Evolutionary conservation across 176 grass and related monocot species (phyloP), one percentile per base, ranked within the genome.

Genomic region (Chloris gayana): DNA sequence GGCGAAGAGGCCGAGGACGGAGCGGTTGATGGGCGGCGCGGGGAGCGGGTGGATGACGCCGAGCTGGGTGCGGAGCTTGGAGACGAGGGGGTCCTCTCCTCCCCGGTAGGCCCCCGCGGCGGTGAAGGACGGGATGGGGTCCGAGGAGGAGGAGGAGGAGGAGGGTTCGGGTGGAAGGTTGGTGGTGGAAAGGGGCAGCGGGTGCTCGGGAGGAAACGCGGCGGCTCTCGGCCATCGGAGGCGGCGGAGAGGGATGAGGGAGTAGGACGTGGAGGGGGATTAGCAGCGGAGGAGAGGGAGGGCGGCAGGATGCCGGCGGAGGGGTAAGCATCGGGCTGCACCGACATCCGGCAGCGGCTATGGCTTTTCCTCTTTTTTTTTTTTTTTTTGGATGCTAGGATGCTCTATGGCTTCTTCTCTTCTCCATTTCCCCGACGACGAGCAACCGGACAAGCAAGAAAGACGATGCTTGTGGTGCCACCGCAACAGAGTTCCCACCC

Each of bases 1-100:
- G 10, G 93, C 92, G 63, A 98, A 95, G 75, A 98, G 91, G 42
- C 86, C 92, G 18, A 93, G 51, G 22, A 93, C 88, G 81, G 87
- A 83, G 61, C 86, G 86, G 63, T 69, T 94, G 68, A 91, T 4
- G 12, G 90, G 92, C 10, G 95, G 92, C 14, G 95, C 84, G 1
- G 95, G 95, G 45, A 98, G 87, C 51, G 95, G 92, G 74, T 98
- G 95, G 63, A 98, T 94, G 54, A 91, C 92, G 59, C 95, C 95
- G 46, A 98, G 88, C 87, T 98, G 95, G 34, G 92, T 95, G 59
- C 88, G 85, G 34, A 98, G 82, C 91, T 95, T 98, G 70, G 91
- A 89, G 24, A 98, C 88, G 84, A 98, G 91, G 18, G 95, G 95
- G 56, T 98, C 95, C 62, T 95, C 90, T 42, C 12, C 57, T 14